Evolutionary conservation across 768 basidiomycete genomes (phyloP).

Genomic region (Phylloporus sp.): DNA sequence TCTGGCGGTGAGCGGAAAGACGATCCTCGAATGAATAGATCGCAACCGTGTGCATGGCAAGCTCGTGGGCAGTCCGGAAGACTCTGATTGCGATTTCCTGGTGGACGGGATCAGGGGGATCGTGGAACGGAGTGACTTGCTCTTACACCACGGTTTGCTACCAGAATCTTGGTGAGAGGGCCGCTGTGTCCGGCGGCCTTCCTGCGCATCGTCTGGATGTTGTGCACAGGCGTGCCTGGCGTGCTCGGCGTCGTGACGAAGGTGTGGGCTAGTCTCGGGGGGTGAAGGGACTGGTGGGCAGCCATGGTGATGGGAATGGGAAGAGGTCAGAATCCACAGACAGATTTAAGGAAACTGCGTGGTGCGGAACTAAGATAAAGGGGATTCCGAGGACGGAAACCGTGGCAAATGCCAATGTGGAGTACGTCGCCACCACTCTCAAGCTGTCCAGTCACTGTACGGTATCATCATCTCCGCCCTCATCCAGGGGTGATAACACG

Average conservation of each 20-base stretch:
- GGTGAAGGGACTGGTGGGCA: conserved; percentile 46
- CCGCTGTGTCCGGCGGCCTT: conserved; percentile 89
- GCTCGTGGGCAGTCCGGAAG: conserved; percentile 95
- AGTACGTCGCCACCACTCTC: not conserved
- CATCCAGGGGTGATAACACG: not conserved
- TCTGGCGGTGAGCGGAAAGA: conserved; percentile 94
- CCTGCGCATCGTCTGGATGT: conserved; percentile 85
- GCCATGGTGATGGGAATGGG: conserved; percentile 24
- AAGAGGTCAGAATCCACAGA: conserved; percentile 5
- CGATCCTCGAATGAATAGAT: conserved; percentile 98
- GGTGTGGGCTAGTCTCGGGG: conserved; percentile 66
- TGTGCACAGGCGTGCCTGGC: conserved; percentile 83
- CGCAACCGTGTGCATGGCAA: conserved; percentile 98
- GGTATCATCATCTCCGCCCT: conserved; percentile 24
- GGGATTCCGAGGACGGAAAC: not conserved
- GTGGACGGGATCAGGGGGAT: conserved; percentile 4
- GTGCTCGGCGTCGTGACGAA: conserved; percentile 72
- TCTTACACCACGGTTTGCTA: conserved; percentile 87
- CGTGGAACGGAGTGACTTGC: conserved; percentile 3
- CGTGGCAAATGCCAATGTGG: not conserved
- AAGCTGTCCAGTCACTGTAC: conserved; percentile 12
- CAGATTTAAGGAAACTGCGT: conserved; percentile 10
- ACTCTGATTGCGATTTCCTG: conserved; percentile 99
- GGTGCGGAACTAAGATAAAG: too few species aligned
- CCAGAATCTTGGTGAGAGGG: conserved; percentile 85